phyloP scores from a whole-genome alignment of 2,329 filamentous ascomycete genomes.

The Trichoderma simmonsii region DNA sequence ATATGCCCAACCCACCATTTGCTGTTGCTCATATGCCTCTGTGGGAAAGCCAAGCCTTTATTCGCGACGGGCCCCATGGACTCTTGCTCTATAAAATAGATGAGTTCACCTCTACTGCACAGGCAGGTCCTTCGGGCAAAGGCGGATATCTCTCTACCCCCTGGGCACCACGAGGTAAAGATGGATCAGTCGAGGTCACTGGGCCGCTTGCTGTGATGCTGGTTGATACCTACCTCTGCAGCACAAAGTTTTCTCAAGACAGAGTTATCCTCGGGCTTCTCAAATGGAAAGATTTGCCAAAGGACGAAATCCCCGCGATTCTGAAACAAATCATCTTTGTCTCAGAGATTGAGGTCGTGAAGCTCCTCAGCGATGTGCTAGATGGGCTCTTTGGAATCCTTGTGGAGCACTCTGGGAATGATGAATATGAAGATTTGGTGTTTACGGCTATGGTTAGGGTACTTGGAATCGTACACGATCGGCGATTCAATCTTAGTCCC shows the following conservation, averaged over 20 bases:
- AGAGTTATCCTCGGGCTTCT: conserved; percentile 78
- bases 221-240: conserved; percentile 84
- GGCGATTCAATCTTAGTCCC: conserved; percentile 86
- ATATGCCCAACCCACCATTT: conserved; percentile 83
- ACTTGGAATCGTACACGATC: conserved; percentile 88
- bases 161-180: conserved; percentile 68
- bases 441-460: conserved; percentile 89
- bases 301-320: conserved; percentile 68
- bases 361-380: conserved; percentile 83
- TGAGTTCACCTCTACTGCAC: conserved; percentile 74
- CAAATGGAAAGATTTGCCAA: conserved; percentile 76
- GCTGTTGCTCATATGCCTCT: conserved; percentile 89
- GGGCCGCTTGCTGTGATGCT: conserved; percentile 77
- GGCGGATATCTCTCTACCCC: conserved; percentile 84
- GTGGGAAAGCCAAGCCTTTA: conserved; percentile 89
- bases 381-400: conserved; percentile 88
- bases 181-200: conserved; percentile 70
- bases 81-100: conserved; percentile 87
- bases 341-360: conserved; percentile 95
- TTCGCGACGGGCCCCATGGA: conserved; percentile 77
- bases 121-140: conserved; percentile 61
- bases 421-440: conserved; percentile 88
- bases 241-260: conserved; percentile 92
- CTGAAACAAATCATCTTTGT: conserved; percentile 87
- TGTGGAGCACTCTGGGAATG: conserved; percentile 84